Percentiles rank a stretch among this genome's conserved stretches.
These are phyloP conservation scores for Capronia epimyces DNA, from an alignment of 2,329 filamentous ascomycete genomes.

Conservation along the genomic window DNA sequence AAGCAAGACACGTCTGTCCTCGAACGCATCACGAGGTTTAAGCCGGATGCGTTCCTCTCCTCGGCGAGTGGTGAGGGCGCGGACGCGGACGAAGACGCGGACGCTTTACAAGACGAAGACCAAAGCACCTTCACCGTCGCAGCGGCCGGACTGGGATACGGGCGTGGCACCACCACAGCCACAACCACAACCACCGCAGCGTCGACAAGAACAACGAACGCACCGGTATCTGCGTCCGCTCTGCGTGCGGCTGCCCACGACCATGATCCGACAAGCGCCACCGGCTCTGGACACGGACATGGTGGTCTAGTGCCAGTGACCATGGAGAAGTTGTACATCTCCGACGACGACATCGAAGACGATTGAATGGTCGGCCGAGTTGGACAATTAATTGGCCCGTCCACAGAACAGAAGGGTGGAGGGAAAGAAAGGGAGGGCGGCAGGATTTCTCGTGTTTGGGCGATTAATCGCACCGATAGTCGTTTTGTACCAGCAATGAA, in stretches of 20 bases:
- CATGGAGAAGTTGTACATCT: constrained; percentile 64
- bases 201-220: neutral
- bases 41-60: constrained; percentile 12
- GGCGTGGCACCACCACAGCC: too few relatives aligned
- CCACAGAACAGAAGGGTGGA: too few relatives aligned
- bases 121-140: neutral
- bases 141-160: neutral
- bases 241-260: too few relatives aligned
- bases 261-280: too few relatives aligned
- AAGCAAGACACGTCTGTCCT: constrained; percentile 50
- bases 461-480: too few relatives aligned
- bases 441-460: too few relatives aligned
- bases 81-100: constrained; percentile 42
- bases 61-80: constrained; percentile 37
- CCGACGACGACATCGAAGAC: constrained; percentile 82
- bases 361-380: too few relatives aligned
- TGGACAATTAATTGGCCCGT: too few relatives aligned
- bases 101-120: constrained; percentile 33
- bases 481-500: too few relatives aligned
- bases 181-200: too few relatives aligned
- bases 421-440: too few relatives aligned
- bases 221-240: neutral
- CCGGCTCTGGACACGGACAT: neutral
- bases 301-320: constrained; percentile 31
- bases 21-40: constrained; percentile 62